Evolutionary conservation across 352 stramenopile genomes (phyloP).

Genomic region (Phytopythium mirpurense): DNA sequence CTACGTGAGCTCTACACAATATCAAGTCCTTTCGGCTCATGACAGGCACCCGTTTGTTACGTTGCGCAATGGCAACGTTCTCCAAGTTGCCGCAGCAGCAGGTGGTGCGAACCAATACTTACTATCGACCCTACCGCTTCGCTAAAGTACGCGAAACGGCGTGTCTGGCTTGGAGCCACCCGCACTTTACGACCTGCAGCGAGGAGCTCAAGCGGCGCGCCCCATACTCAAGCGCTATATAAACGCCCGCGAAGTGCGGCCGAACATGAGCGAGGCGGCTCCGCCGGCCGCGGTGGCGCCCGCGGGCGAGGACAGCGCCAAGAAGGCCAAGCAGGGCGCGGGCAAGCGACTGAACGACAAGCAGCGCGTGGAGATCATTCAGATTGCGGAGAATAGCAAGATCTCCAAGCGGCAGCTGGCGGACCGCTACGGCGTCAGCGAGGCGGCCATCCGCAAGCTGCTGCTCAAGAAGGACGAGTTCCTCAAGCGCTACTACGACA

Average conservation of each 20-base stretch:
- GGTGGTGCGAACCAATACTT: slow-evolving; percentile 3
- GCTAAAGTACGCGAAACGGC: slow-evolving; percentile 7
- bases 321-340: slow-evolving; percentile 62
- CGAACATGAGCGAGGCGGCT: neutral
- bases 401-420: slow-evolving; percentile 75
- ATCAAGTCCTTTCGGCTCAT: too few relatives aligned
- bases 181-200: slow-evolving; percentile 14
- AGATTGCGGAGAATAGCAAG: slow-evolving; percentile 72
- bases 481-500: slow-evolving; percentile 75
- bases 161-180: neutral
- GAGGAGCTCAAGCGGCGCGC: too few relatives aligned
- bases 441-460: slow-evolving; percentile 76
- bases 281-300: neutral
- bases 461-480: slow-evolving; percentile 81
- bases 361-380: slow-evolving; percentile 81
- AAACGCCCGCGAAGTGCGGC: neutral
- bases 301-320: slow-evolving; percentile 27
- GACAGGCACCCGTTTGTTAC: too few relatives aligned
- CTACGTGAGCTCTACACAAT: too few relatives aligned
- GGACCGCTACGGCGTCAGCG: slow-evolving; percentile 72
- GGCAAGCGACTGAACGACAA: slow-evolving; percentile 78
- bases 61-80: too few relatives aligned
- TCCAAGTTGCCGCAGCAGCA: too few relatives aligned
- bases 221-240: neutral
- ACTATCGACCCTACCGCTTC: neutral